Percentiles rank a stretch among this genome's conserved stretches.
Evolutionary conservation across 352 stramenopile species (phyloP).

Genomic region (Phytophthora citrophthora): DNA sequence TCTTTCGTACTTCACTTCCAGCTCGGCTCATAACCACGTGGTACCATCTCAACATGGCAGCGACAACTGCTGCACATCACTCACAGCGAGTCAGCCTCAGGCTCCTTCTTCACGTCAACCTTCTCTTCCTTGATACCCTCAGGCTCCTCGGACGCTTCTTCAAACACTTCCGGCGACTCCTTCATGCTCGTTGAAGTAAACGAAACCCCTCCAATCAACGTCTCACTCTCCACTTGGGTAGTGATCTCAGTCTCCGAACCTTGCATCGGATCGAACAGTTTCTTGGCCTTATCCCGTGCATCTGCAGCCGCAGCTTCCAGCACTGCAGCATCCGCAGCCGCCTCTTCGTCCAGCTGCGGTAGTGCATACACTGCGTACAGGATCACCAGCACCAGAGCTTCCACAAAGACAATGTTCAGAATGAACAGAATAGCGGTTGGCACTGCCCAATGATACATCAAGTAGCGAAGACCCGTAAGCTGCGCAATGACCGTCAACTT

Average conservation of each 20-base stretch:
- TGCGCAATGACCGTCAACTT: constrained; percentile 86
- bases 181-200: constrained; percentile 20
- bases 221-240: constrained; percentile 47
- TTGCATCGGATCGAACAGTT: constrained; percentile 20
- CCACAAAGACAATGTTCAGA: constrained; percentile 79
- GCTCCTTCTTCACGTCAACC: constrained; percentile 37
- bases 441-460: constrained; percentile 90
- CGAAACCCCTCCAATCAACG: constrained; percentile 22
- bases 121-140: constrained; percentile 26
- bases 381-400: constrained; percentile 68
- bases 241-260: constrained; percentile 25
- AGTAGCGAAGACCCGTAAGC: constrained; percentile 77
- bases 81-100: constrained; percentile 30
- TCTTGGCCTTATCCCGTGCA: constrained; percentile 32
- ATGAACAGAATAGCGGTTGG: constrained; percentile 75
- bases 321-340: constrained; percentile 15
- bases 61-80: constrained; percentile 3
- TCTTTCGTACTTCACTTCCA: not conserved
- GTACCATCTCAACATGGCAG: constrained; percentile 5
- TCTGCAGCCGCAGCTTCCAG: constrained; percentile 30
- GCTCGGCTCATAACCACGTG: constrained; percentile 14
- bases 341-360: constrained; percentile 41
- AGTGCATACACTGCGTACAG: constrained; percentile 73
- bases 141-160: constrained; percentile 1
- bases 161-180: not conserved